Conservation (phyloP, 352 stramenopile species). For the Ophiocytium majus region DNA sequence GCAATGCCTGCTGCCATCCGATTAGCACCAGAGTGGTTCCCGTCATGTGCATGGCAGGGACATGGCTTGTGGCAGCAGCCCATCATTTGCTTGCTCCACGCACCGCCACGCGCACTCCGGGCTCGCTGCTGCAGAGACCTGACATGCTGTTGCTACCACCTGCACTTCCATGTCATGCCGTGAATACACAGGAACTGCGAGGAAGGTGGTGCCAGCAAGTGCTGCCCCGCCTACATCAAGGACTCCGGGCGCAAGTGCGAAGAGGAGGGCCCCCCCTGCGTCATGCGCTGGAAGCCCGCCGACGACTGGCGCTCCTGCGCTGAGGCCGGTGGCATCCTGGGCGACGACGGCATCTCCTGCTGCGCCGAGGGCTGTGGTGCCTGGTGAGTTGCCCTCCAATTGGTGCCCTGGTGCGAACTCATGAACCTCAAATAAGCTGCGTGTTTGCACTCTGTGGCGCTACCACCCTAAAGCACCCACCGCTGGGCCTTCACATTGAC, state of each 20-base stretch:
- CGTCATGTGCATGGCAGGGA: no score
- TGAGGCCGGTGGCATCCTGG: neutral
- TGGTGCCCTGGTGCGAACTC: neutral
- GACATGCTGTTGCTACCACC: no score
- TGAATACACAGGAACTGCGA: neutral
- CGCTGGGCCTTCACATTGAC: no score
- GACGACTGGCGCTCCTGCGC: neutral
- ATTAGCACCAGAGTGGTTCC: no score
- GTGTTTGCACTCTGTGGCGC: neutral
- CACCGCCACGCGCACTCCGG: no score
- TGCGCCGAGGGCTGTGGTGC: neutral
- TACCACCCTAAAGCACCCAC: neutral
- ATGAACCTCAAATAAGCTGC: neutral
- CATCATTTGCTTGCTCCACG: no score
- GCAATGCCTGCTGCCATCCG: no score
- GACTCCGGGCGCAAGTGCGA: neutral
- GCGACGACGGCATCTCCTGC: neutral
- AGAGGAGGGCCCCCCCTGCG: neutral
- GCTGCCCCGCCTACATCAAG: neutral
- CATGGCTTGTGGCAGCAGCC: no score
- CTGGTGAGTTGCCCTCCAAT: neutral
- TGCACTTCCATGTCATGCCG: neutral
- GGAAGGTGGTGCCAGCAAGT: neutral
- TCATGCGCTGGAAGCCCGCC: neutral
- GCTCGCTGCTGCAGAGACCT: no score